Evolutionary conservation across 345 rosid species (phyloP).

Genomic region (Hibiscus tridactylites): DNA sequence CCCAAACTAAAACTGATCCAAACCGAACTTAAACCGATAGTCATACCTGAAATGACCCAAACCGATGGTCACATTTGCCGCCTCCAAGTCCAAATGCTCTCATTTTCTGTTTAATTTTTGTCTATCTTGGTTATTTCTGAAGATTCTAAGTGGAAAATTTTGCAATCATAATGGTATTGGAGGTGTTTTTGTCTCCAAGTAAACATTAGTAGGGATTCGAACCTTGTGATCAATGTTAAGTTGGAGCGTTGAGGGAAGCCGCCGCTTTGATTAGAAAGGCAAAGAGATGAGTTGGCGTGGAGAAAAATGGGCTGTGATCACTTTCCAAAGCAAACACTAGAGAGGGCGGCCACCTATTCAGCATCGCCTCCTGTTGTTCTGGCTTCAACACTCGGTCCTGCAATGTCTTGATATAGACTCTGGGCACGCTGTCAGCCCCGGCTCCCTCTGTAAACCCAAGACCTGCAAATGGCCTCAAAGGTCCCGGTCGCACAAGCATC

Average conservation of each 20-base stretch:
- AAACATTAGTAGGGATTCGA: too few species aligned
- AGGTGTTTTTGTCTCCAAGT: too few species aligned
- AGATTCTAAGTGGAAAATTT: too few species aligned
- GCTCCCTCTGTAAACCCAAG: not conserved
- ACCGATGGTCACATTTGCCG: too few species aligned
- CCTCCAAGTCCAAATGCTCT: too few species aligned
- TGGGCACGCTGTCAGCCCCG: not conserved
- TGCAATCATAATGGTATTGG: too few species aligned
- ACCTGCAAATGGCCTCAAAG: not conserved
- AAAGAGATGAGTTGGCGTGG: not conserved
- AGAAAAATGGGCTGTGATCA: conserved; percentile 3
- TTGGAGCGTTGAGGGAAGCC: not conserved
- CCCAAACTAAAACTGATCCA: too few species aligned
- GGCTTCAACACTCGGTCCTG: not conserved
- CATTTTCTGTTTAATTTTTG: too few species aligned
- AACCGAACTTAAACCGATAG: too few species aligned
- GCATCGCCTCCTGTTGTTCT: not conserved
- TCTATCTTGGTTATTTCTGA: too few species aligned
- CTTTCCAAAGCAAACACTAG: not conserved
- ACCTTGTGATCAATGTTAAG: not conserved
- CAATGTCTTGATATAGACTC: not conserved
- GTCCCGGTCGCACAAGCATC: not conserved
- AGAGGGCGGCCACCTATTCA: conserved; percentile 1
- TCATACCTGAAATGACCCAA: too few species aligned
- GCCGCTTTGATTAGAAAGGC: not conserved